phyloP scores from a whole-genome alignment of 2,329 filamentous ascomycete genomes.

The Fusarium sp. region DNA sequence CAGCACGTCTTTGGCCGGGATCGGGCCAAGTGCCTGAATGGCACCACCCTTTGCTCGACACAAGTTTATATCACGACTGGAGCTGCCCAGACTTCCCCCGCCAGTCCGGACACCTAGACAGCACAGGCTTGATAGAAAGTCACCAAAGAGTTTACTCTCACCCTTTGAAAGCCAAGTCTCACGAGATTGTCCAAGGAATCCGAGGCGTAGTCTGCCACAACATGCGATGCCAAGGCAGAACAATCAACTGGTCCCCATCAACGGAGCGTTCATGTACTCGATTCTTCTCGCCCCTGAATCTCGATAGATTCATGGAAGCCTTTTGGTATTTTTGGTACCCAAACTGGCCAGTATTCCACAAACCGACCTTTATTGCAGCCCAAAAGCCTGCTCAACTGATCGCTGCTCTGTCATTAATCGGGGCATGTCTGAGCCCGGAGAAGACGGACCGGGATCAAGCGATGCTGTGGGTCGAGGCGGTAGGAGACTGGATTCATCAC shows the following conservation, averaged over 20 bases:
- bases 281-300: slow-evolving; percentile 26
- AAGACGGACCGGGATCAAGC: slow-evolving; percentile 5
- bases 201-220: background rate
- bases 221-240: background rate
- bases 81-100: background rate
- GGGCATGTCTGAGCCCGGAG: slow-evolving; percentile 12
- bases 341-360: slow-evolving; percentile 31
- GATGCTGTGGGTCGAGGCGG: background rate
- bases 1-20: background rate
- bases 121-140: background rate
- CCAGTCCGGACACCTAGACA: background rate
- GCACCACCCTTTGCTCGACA: background rate
- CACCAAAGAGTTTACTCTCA: background rate
- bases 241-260: background rate
- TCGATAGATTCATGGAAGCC: slow-evolving; percentile 7
- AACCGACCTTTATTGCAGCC: slow-evolving; percentile 1
- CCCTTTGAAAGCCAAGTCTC: background rate
- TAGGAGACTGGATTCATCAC: slow-evolving; percentile 21
- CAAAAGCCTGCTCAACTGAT: slow-evolving; percentile 4
- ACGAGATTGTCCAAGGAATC: background rate
- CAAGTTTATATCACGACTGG: background rate
- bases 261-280: background rate
- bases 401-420: slow-evolving; percentile 19
- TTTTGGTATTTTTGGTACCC: slow-evolving; percentile 29
- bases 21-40: background rate